Percentiles rank a stretch among this genome's conserved stretches.
phyloP scores from a whole-genome alignment of 2,329 filamentous ascomycete species.

The Cordyceps cateniannulata region DNA sequence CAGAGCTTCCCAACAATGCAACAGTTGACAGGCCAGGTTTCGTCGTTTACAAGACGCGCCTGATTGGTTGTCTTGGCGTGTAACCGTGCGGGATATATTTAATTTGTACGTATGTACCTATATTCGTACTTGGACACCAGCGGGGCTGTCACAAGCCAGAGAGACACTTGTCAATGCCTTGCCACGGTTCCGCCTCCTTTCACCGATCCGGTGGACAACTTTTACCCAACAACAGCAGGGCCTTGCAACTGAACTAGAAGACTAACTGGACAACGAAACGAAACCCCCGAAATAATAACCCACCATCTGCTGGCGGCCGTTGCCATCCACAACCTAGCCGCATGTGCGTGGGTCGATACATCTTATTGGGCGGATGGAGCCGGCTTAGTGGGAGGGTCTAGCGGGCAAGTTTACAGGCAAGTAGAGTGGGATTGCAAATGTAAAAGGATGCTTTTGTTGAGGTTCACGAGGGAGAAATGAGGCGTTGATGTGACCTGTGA shows the following conservation, averaged over 20 bases:
- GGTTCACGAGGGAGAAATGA: neutral
- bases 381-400: constrained; percentile 6
- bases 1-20: constrained; percentile 5
- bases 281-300: neutral
- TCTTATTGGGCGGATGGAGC: constrained; percentile 11
- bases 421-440: neutral
- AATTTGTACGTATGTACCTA: too few relatives aligned
- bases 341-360: constrained; percentile 13
- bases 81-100: constrained; percentile 8
- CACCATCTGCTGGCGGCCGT: neutral
- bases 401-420: neutral
- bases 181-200: neutral
- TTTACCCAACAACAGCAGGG: too few relatives aligned
- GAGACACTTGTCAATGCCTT: neutral
- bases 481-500: neutral
- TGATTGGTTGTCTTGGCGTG: constrained; percentile 1
- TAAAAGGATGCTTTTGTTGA: constrained; percentile 2
- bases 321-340: constrained; percentile 7
- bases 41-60: neutral
- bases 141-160: constrained; percentile 10
- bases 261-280: neutral
- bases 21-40: too few relatives aligned
- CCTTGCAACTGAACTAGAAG: neutral
- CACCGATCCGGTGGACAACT: neutral
- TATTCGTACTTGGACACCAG: neutral